Evolutionary conservation across 495 filamentous ascomycete species (phyloP).

Genomic region (Bathelium albidoporum): DNA sequence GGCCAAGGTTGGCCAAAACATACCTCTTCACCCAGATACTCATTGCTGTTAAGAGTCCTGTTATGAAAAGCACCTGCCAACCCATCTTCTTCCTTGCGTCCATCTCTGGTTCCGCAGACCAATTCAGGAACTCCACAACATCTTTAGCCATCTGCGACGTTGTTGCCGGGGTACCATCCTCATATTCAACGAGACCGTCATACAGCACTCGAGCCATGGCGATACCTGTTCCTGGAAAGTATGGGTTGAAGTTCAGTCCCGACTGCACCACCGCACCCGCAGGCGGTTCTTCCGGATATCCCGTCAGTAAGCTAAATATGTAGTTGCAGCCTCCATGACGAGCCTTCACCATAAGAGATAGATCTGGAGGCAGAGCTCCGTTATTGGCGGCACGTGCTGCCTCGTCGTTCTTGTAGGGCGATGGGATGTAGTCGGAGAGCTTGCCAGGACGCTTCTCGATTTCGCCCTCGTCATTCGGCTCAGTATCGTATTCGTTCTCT

Average conservation of each 20-base stretch:
- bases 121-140: conserved; percentile 97
- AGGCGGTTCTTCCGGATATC: conserved; percentile 93
- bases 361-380: conserved; percentile 93
- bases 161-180: conserved; percentile 87
- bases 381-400: conserved; percentile 96
- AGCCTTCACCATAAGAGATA: conserved; percentile 94
- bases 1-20: conserved; percentile 1
- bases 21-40: conserved; percentile 93
- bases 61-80: conserved; percentile 77
- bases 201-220: conserved; percentile 98
- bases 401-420: conserved; percentile 97
- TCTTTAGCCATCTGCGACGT: conserved; percentile 99
- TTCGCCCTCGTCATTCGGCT: conserved; percentile 95
- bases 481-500: conserved; percentile 96
- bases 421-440: conserved; percentile 91
- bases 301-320: conserved; percentile 93
- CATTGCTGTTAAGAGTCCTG: conserved; percentile 66
- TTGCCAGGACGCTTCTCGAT: conserved; percentile 98
- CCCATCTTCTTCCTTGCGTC: conserved; percentile 99
- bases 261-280: conserved; percentile 69
- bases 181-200: conserved; percentile 96
- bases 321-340: conserved; percentile 98
- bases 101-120: conserved; percentile 98
- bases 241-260: conserved; percentile 99
- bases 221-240: conserved; percentile 98